phyloP scores from a whole-genome alignment of 371 early-diverging fungal genomes.

The Zychaea mexicana region DNA sequence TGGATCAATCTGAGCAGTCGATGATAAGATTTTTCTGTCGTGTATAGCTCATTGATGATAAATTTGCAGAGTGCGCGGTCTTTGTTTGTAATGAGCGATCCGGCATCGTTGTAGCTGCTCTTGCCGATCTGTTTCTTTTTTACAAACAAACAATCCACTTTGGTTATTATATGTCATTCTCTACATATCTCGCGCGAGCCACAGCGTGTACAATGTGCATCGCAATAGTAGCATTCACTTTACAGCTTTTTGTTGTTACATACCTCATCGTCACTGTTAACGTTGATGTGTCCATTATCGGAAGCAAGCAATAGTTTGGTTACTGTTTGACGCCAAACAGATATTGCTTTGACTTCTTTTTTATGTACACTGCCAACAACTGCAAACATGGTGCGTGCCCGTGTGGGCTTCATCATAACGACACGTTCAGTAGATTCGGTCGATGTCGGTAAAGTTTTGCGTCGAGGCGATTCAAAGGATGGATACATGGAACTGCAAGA shows the following conservation, averaged over 20 bases:
- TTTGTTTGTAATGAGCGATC: constrained; percentile 5
- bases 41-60: constrained; percentile 24
- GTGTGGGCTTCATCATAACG: background rate
- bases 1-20: constrained; percentile 31
- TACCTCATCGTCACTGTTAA: background rate
- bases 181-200: no score
- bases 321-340: constrained; percentile 20
- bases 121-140: background rate
- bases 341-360: constrained; percentile 20
- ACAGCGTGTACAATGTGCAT: no score
- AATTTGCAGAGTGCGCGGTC: constrained; percentile 22
- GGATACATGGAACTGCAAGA: constrained; percentile 12
- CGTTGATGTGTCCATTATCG: no score
- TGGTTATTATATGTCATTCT: background rate
- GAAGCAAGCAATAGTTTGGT: constrained; percentile 4
- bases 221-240: background rate
- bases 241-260: background rate
- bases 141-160: background rate
- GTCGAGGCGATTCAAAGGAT: background rate
- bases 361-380: constrained; percentile 2
- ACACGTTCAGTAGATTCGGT: background rate
- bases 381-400: constrained; percentile 13
- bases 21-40: constrained; percentile 34
- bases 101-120: background rate
- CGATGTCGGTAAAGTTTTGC: background rate